Conservation (phyloP, 257 asterid species). For the Primulina huaijiensis region DNA sequence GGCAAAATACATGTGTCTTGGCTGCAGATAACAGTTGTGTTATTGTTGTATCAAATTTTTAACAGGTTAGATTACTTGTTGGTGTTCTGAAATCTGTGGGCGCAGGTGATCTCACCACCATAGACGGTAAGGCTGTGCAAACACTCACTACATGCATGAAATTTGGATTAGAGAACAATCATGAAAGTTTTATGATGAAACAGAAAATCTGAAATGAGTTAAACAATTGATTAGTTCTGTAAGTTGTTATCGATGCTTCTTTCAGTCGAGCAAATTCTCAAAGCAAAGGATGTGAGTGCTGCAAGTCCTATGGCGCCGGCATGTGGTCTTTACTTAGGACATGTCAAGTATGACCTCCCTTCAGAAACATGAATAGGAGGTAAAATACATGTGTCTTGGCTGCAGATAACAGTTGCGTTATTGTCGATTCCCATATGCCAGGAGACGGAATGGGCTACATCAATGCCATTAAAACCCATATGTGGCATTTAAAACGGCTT, state of each 20-base stretch:
- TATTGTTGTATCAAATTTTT: constrained; percentile 5
- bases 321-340: constrained; percentile 91
- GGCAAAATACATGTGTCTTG: not conserved
- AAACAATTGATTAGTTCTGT: not conserved
- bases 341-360: constrained; percentile 72
- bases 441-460: not conserved
- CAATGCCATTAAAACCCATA: not conserved
- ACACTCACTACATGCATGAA: not conserved
- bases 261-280: constrained; percentile 71
- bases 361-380: constrained; percentile 23
- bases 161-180: not conserved
- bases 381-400: not conserved
- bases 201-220: not conserved
- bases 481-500: not conserved
- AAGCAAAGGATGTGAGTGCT: constrained; percentile 67
- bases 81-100: constrained; percentile 89
- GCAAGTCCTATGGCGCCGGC: constrained; percentile 97
- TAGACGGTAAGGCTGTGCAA: constrained; percentile 58
- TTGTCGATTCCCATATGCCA: not conserved
- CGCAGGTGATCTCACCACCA: constrained; percentile 54
- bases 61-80: constrained; percentile 88
- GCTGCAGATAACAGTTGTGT: not conserved
- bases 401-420: not conserved
- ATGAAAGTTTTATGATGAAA: not conserved
- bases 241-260: constrained; percentile 6